phyloP scores from a whole-genome alignment of 163 green algal species.

The Prototheca wickerhamii region DNA sequence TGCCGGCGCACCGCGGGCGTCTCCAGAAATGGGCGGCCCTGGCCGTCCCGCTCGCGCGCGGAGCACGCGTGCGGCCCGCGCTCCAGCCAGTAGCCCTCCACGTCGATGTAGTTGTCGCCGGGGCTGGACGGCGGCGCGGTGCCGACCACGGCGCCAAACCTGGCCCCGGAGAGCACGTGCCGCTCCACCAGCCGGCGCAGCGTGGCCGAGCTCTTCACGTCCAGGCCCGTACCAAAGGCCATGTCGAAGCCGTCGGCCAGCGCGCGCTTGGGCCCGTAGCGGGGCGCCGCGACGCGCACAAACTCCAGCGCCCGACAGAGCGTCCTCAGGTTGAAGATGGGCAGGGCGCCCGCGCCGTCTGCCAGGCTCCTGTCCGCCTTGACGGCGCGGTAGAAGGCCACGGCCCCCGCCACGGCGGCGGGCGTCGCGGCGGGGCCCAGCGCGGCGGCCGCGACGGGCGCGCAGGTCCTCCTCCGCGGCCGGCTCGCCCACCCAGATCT shows the following conservation, averaged over 20 bases:
- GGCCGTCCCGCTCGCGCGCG: conserved; percentile 32
- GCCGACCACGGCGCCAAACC: background rate
- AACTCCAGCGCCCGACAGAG: conserved; percentile 86
- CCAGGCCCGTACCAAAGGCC: conserved; percentile 88
- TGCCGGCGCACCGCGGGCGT: conserved; percentile 72
- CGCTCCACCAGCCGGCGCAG: conserved; percentile 67
- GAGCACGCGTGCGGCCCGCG: conserved; percentile 28
- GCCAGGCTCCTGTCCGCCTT: conserved; percentile 60
- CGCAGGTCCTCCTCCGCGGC: conserved; percentile 62
- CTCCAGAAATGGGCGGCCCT: conserved; percentile 63
- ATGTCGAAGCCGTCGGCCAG: conserved; percentile 91
- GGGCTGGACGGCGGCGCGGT: conserved; percentile 27
- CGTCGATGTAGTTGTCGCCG: conserved; percentile 53
- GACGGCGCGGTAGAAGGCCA: conserved; percentile 84
- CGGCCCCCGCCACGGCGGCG: conserved; percentile 23
- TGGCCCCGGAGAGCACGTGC: conserved; percentile 50
- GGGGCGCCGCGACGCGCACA: conserved; percentile 36
- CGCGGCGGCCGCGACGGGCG: conserved; percentile 59
- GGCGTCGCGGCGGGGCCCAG: conserved; percentile 34
- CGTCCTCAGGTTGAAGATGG: conserved; percentile 77
- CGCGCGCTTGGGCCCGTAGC: conserved; percentile 76
- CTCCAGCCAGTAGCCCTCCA: conserved; percentile 94
- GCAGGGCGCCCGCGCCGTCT: conserved; percentile 65
- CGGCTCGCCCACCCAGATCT: conserved; percentile 81
- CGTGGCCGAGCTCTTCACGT: conserved; percentile 32